phyloP scores from a whole-genome alignment of 768 basidiomycete species.

The Leccinum subgranulosum region DNA sequence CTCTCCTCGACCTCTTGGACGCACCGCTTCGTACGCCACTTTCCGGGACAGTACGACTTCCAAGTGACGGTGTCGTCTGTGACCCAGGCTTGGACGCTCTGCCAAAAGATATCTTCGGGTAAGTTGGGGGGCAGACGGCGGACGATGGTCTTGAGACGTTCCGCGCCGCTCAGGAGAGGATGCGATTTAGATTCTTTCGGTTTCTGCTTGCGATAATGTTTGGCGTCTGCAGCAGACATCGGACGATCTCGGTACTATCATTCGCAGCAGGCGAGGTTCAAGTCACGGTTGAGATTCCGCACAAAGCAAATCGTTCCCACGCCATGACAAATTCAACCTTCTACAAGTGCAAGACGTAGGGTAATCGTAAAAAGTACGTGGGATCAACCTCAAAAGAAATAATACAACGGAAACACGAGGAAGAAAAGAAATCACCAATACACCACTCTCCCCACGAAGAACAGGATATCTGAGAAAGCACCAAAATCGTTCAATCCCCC shows the following conservation, averaged over 20 bases:
- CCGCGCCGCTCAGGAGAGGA: slow-evolving; percentile 33
- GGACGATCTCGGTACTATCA: no score
- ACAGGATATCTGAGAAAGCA: slow-evolving; percentile 1
- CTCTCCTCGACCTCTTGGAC: slow-evolving; percentile 11
- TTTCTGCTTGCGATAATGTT: slow-evolving; percentile 22
- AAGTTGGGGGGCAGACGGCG: slow-evolving; percentile 88
- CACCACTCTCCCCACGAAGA: slow-evolving; percentile 3
- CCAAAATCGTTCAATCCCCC: slow-evolving; percentile 10
- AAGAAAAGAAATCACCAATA: not conserved
- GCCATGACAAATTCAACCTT: not conserved
- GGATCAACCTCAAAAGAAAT: not conserved
- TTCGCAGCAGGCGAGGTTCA: not conserved
- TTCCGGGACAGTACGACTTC: slow-evolving; percentile 67
- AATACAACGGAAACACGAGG: slow-evolving; percentile 21
- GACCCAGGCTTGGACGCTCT: slow-evolving; percentile 83
- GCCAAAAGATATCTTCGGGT: slow-evolving; percentile 93
- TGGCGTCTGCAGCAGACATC: slow-evolving; percentile 21
- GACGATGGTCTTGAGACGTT: slow-evolving; percentile 83
- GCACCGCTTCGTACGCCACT: slow-evolving; percentile 62
- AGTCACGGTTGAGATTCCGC: not conserved
- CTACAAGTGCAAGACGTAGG: not conserved
- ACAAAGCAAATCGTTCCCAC: slow-evolving; percentile 1
- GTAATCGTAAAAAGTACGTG: no score
- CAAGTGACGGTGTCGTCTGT: slow-evolving; percentile 65
- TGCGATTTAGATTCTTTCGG: slow-evolving; percentile 34